These are phyloP conservation scores for Penicillium sp. DNA, from an alignment of 2,329 filamentous ascomycete species.

Conservation along the genomic window DNA sequence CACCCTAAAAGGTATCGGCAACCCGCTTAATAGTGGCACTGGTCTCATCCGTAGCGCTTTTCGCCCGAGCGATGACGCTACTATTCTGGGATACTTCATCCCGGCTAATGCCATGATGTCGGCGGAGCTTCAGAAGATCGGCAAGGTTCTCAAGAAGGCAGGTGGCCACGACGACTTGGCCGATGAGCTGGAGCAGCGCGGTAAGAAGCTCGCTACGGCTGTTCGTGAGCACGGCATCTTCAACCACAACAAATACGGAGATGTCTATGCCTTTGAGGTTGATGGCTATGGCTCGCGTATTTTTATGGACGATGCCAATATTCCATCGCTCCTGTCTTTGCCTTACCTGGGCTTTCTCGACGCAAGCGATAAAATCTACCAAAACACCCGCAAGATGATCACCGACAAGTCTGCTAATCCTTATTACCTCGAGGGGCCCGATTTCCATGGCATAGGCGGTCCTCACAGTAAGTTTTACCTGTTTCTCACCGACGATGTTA, in stretches of 20 bases:
- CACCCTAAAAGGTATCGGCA: constrained; percentile 75
- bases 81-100: constrained; percentile 90
- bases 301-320: constrained; percentile 63
- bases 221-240: constrained; percentile 79
- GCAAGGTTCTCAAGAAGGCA: constrained; percentile 61
- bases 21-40: constrained; percentile 78
- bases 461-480: constrained; percentile 50
- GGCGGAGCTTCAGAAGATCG: constrained; percentile 73
- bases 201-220: constrained; percentile 65
- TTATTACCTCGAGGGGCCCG: constrained; percentile 73
- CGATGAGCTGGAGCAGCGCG: constrained; percentile 51
- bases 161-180: constrained; percentile 52
- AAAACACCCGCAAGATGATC: constrained; percentile 82
- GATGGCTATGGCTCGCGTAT: constrained; percentile 60
- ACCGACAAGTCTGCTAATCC: constrained; percentile 74
- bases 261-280: constrained; percentile 62
- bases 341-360: constrained; percentile 57
- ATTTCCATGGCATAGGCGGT: constrained; percentile 85
- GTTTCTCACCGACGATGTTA: constrained; percentile 20
- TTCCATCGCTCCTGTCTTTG: constrained; percentile 58
- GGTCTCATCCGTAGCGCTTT: constrained; percentile 88
- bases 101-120: constrained; percentile 96
- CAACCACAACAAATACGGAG: constrained; percentile 47
- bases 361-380: constrained; percentile 64
- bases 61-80: constrained; percentile 89